A percentile compares a stretch with the other conserved stretches of the same genome.
phyloP scores from a whole-genome alignment of 2,329 filamentous ascomycete species.

The Phyllosticta citribraziliensis region DNA sequence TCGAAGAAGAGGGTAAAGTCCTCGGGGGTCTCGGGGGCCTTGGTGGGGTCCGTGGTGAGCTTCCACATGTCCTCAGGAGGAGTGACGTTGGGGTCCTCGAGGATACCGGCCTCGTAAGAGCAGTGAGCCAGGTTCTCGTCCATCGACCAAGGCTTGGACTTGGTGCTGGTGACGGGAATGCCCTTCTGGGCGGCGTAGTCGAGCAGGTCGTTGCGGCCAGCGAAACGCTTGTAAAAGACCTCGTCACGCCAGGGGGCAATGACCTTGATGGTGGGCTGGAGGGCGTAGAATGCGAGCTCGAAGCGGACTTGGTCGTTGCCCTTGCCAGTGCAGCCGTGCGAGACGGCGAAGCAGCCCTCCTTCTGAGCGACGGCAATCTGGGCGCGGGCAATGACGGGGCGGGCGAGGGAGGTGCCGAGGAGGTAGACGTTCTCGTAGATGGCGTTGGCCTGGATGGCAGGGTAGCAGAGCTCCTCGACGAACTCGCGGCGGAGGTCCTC shows the following conservation, averaged over 20 bases:
- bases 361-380: conserved; percentile 56
- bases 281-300: conserved; percentile 52
- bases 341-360: conserved; percentile 47
- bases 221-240: conserved; percentile 61
- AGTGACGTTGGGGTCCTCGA: conserved; percentile 55
- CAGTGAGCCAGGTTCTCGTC: conserved; percentile 68
- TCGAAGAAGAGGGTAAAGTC: conserved; percentile 64
- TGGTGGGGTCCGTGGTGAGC: conserved; percentile 56
- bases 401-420: conserved; percentile 52
- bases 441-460: conserved; percentile 62
- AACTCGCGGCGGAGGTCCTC: conserved; percentile 64
- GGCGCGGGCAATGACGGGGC: conserved; percentile 59
- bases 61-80: conserved; percentile 76
- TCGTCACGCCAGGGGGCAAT: conserved; percentile 67
- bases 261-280: conserved; percentile 57
- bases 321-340: conserved; percentile 36
- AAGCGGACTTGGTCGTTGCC: conserved; percentile 59
- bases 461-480: conserved; percentile 71
- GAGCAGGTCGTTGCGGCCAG: conserved; percentile 61
- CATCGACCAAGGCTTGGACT: conserved; percentile 60
- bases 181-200: conserved; percentile 58
- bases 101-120: conserved; percentile 68
- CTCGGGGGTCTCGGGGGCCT: conserved; percentile 60
- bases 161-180: conserved; percentile 64
- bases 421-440: conserved; percentile 53